Evolutionary conservation across 148 eudicot species (phyloP), one percentile per base, ranked within the genome.

Genomic region (Oxyria digyna): DNA sequence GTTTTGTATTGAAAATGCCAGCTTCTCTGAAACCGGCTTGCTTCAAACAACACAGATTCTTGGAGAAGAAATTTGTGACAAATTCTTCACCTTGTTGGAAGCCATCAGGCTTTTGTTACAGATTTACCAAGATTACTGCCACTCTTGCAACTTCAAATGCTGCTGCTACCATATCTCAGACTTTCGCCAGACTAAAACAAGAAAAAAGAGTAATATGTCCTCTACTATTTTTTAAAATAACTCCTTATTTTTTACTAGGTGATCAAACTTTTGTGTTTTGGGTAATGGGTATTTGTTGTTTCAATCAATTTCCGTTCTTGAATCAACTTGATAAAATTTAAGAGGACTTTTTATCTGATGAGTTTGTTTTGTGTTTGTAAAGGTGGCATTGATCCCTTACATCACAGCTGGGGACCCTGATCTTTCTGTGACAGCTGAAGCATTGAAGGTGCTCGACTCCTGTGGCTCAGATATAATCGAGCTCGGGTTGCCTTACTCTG

Each of bases 371-470:
- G 37, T 80, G 70, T 54, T 80, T 57, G 52, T 21, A 46, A 77
- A 87, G 98, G 96, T 87, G 81, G 98, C 95, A 48, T 62, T 93
- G 23, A 93, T 93, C 67, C 98, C 96, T 57, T 93, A 84, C 79
- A 87, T 93, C 79, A 93, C 96, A 24, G 96, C 96, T 26, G 98
- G 98, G 48, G 96, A 93, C 68, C 98, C 98, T 31, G 90, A 93
- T 79, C 83, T 93, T 73, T 79, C 87, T 26, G 87, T 93, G 24
- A 93, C 98, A 26, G 91, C 91, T 9, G 87, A 86, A 80, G 98
- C 91, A 12, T 59, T 93, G 76, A 93, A 89, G 78, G 75, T 93
- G 63, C 85, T 93, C 29, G 96, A 93, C 62, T 59, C 86, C 8
- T 93, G 96, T 74, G 98, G 98, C 64, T 86, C 88, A 35, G 95